Percentiles rank a stretch among this genome's conserved stretches.
phyloP scores from a whole-genome alignment of 1,284 basidiomycete genomes.

The Microbotryum intermedium region DNA sequence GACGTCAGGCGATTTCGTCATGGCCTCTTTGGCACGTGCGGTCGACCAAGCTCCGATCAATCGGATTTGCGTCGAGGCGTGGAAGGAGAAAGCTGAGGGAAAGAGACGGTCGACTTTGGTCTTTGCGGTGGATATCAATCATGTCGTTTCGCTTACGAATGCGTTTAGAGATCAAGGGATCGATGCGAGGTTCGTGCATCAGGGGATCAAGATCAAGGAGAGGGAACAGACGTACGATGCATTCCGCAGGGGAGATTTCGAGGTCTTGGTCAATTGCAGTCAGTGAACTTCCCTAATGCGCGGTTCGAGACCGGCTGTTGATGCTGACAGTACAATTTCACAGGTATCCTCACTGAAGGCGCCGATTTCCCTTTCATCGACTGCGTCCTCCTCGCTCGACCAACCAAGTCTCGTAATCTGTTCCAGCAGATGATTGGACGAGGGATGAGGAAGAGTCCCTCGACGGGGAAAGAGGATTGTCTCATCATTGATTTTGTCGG shows the following conservation, averaged over 20 bases:
- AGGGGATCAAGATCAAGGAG: constrained; percentile 53
- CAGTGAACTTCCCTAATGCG: constrained; percentile 22
- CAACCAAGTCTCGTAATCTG: constrained; percentile 73
- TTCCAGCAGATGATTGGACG: constrained; percentile 96
- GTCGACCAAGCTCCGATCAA: constrained; percentile 72
- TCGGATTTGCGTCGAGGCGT: constrained; percentile 64
- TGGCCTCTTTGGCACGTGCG: constrained; percentile 62
- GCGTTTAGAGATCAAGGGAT: constrained; percentile 67
- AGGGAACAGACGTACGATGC: constrained; percentile 57
- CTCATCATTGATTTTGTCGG: constrained; percentile 88
- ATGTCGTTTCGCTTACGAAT: constrained; percentile 68
- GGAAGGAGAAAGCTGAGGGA: constrained; percentile 67
- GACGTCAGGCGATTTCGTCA: constrained; percentile 66
- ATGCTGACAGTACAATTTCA: background rate
- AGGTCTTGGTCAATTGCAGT: constrained; percentile 85
- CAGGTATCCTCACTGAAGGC: constrained; percentile 84
- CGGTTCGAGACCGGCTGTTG: background rate
- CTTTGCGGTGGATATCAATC: constrained; percentile 79
- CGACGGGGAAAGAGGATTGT: constrained; percentile 77
- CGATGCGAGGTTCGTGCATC: constrained; percentile 75
- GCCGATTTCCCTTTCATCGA: constrained; percentile 51
- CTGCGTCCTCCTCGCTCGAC: constrained; percentile 64
- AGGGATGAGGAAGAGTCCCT: constrained; percentile 75
- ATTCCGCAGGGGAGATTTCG: constrained; percentile 66
- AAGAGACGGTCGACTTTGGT: constrained; percentile 75